Percentiles rank a stretch among this genome's conserved stretches.
Evolutionary conservation across 2,329 filamentous ascomycete species (phyloP).

Genomic region (Decorospora gaudefroyi): DNA sequence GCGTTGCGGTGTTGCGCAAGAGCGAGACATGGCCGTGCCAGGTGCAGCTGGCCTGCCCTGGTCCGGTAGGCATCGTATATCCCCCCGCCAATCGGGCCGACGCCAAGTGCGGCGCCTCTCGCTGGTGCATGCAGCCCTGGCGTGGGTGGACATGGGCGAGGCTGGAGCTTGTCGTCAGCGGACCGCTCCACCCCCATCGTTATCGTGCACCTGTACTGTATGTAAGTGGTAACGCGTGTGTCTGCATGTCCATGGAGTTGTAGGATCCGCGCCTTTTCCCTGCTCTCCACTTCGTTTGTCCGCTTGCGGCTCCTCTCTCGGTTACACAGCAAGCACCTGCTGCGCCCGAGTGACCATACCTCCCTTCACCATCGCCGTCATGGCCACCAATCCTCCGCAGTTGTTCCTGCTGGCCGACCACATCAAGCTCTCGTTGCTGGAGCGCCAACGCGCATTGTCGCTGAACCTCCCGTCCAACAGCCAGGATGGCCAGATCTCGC

Average conservation of each 20-base stretch:
- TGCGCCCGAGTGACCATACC: conserved; percentile 7
- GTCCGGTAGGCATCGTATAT: background rate
- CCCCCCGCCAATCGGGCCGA: background rate
- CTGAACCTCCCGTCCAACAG: conserved; percentile 77
- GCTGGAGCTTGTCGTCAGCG: conserved; percentile 20
- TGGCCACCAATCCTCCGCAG: conserved; percentile 64
- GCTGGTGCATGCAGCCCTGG: too few species aligned
- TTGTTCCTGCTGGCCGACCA: conserved; percentile 94
- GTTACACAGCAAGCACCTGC: conserved; percentile 4
- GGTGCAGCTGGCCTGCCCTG: conserved; percentile 4
- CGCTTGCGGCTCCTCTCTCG: background rate
- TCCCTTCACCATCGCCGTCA: conserved; percentile 21
- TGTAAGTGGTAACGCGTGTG: background rate
- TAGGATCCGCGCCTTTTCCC: conserved; percentile 18
- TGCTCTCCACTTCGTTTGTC: background rate
- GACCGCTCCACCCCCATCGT: too few species aligned
- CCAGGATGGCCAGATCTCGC: conserved; percentile 86
- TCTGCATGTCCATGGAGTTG: conserved; percentile 9
- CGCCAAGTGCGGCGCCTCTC: too few species aligned
- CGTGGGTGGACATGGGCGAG: conserved; percentile 5
- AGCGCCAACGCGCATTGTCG: conserved; percentile 82
- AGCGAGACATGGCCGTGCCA: conserved; percentile 26
- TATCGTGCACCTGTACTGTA: too few species aligned
- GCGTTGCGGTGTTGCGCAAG: conserved; percentile 26
- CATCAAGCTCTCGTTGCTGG: conserved; percentile 92